Base-by-base conservation (phyloP, 1,284 basidiomycete species). In the Dichomitus squalens region DNA sequence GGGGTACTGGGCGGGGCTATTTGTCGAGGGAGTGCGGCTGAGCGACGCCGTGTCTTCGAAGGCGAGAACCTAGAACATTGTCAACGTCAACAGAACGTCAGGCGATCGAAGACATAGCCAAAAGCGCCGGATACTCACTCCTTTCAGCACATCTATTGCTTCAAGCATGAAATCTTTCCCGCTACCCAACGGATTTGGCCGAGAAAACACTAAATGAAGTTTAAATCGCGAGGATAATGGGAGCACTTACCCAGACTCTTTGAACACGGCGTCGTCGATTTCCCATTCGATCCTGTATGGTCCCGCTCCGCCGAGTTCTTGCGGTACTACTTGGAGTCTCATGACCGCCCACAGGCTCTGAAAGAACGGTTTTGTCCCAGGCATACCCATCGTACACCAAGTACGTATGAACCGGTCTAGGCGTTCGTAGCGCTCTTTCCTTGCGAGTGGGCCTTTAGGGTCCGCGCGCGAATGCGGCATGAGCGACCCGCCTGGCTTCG, bases 151-250 rank as follows among this genome's bases (percentile, higher is more conserved):
- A 65, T 91, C 86, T 57, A 92, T 85, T 14, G 88, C 88, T 73
- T 92, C 90, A 43, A 88, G 76, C 87, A 92, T 92, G 68, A 92
- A 91, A 64, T 90, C 85, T 74, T 90, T 91, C 58, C 90, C 90
- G 69, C 90, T 92, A 71, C 58, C 63, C 54, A 49, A 46, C 58
- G 60, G 64, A 56, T 50, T 56, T 59, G 52, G 44, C 61, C 66
- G 64, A 59, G 36, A 44, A 27, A 52, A 55, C 27, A 51, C 61
- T 41, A 63, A 58, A 55, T 53, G 57, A 56, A 57, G 53, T 44
- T 36, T 57, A 54, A 55, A 62, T 47, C 52, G 60, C 55, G 59
- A 61, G 54, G 55, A 63, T 48, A 55, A 43, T 47, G 52, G 49
- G 27, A 43, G 41, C 55, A 82, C 89, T 79, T 78, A 90, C 89